Conservation (phyloP, 208 protist genomes). For the Trichomonas gallinae region DNA sequence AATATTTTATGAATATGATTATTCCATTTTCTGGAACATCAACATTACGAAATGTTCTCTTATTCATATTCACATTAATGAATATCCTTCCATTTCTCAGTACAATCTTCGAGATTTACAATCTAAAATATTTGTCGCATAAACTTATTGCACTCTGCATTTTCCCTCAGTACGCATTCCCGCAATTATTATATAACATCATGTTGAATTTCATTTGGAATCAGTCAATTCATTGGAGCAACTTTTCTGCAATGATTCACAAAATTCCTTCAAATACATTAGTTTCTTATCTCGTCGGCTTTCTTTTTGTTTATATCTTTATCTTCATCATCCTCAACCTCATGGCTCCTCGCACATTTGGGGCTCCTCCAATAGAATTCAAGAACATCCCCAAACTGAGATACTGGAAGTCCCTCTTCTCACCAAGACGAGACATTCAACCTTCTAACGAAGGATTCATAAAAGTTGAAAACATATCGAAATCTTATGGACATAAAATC, state of each 20-base stretch:
- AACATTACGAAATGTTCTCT: neutral
- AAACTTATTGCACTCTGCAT: neutral
- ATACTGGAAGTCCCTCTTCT: neutral
- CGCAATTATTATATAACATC: neutral
- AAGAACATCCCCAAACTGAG: neutral
- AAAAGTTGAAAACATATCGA: neutral
- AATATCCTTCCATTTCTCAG: no score
- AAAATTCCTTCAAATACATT: neutral
- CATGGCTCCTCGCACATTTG: neutral
- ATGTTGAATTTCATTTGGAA: neutral
- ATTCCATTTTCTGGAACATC: neutral
- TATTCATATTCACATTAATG: no score
- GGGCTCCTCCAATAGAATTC: neutral
- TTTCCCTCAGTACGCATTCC: neutral
- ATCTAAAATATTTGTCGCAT: no score
- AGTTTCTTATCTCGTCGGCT: neutral
- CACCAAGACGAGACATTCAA: neutral
- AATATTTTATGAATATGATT: neutral
- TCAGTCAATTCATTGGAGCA: neutral
- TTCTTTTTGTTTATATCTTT: neutral
- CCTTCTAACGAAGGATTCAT: neutral
- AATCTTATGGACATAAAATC: neutral
- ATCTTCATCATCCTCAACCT: neutral
- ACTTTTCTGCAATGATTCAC: neutral
- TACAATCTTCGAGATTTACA: no score